These are phyloP conservation scores for Ocimum tenuiflorum DNA, from an alignment of 257 asterid species.

Conservation along the genomic window DNA sequence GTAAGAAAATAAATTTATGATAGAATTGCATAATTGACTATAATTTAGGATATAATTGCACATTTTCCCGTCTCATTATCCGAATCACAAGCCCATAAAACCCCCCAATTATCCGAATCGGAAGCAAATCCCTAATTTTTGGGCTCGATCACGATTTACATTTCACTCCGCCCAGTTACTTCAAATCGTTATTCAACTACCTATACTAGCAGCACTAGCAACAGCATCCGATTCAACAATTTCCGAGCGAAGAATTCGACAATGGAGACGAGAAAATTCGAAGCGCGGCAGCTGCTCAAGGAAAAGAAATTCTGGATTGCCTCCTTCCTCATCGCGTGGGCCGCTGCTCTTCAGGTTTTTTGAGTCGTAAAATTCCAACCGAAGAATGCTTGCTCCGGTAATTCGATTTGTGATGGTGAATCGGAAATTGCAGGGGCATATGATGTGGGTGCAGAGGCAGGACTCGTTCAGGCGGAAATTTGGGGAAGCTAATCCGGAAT, in stretches of 20 bases:
- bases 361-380: neutral
- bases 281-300: slow-evolving; percentile 48
- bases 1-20: too few species aligned
- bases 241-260: neutral
- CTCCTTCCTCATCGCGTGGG: slow-evolving; percentile 71
- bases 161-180: neutral
- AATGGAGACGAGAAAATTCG: slow-evolving; percentile 30
- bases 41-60: too few species aligned
- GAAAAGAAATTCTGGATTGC: slow-evolving; percentile 71
- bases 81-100: neutral
- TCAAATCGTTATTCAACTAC: neutral
- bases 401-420: neutral
- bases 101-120: neutral
- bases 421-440: slow-evolving; percentile 52
- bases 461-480: slow-evolving; percentile 77
- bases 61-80: too few species aligned
- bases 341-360: slow-evolving; percentile 78
- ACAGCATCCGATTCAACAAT: neutral
- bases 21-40: too few species aligned
- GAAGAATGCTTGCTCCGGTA: neutral
- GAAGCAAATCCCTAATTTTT: neutral
- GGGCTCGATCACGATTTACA: neutral
- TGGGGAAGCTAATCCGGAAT: slow-evolving; percentile 32
- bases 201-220: neutral
- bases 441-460: slow-evolving; percentile 86